Evolutionary conservation across 1,284 basidiomycete species (phyloP).

Genomic region (Cryptococcus wingfieldii): DNA sequence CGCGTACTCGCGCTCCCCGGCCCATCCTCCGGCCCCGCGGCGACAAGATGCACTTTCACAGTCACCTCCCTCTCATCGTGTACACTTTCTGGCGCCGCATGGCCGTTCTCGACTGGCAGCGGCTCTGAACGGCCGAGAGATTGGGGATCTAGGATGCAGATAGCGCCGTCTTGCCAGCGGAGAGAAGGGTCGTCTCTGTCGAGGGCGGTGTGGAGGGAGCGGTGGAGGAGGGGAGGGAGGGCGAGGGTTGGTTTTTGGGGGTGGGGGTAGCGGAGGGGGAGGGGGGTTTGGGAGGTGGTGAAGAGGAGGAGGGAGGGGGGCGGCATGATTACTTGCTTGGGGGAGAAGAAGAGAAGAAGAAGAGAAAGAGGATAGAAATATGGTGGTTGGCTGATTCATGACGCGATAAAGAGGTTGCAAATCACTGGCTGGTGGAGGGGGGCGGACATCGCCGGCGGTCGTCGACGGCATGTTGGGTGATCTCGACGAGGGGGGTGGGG

Average conservation of each 20-base stretch:
- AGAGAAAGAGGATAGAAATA: no score
- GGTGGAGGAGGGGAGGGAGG: constrained; percentile 44
- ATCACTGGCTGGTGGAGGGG: no score
- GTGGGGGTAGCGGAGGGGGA: constrained; percentile 37
- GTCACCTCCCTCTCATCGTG: constrained; percentile 39
- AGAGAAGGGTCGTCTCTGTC: constrained; percentile 28
- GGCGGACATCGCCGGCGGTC: no score
- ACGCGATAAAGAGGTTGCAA: no score
- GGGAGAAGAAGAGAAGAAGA: no score
- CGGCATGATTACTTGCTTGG: not conserved
- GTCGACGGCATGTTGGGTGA: no score
- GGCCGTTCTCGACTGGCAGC: not conserved
- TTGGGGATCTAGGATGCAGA: constrained; percentile 1
- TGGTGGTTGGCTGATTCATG: no score
- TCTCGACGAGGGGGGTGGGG: no score
- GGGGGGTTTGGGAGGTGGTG: constrained; percentile 42
- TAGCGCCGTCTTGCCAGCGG: not conserved
- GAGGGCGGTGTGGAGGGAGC: constrained; percentile 42
- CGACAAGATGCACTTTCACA: constrained; percentile 42
- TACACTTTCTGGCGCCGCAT: not conserved
- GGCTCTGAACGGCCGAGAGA: constrained; percentile 3
- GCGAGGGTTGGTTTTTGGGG: constrained; percentile 33
- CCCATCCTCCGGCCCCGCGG: not conserved
- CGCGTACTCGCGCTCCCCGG: not conserved
- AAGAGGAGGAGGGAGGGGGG: constrained; percentile 29